Evolutionary conservation across 2,329 filamentous ascomycete species (phyloP).

Genomic region (Pestalotiopsis sp.): DNA sequence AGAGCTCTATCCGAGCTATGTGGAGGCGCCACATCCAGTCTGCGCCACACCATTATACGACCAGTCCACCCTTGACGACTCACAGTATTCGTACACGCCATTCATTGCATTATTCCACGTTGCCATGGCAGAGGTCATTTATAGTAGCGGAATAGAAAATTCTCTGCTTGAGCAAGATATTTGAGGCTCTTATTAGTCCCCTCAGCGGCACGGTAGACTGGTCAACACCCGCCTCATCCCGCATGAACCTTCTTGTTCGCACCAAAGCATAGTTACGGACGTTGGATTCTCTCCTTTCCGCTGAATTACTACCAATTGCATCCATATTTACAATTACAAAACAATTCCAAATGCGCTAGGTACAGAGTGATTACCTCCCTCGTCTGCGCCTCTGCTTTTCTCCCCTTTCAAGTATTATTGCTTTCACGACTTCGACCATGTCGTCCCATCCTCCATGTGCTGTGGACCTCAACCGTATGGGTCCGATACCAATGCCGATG

Average conservation of each 20-base stretch:
- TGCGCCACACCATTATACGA: neutral
- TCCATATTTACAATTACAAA: conserved; percentile 13
- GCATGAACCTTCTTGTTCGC: neutral
- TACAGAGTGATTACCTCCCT: conserved; percentile 2
- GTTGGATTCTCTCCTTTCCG: neutral
- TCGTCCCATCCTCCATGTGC: neutral
- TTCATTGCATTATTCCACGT: neutral
- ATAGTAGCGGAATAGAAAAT: neutral
- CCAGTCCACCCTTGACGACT: neutral
- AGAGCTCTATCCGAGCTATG: neutral
- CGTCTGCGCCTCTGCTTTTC: neutral
- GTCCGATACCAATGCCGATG: neutral
- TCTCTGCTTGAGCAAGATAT: neutral
- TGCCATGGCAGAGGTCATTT: neutral
- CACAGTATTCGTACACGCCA: neutral
- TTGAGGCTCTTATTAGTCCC: neutral
- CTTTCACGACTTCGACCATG: neutral
- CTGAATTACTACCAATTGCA: neutral
- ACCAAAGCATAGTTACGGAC: neutral
- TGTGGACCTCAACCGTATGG: neutral
- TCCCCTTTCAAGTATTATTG: neutral
- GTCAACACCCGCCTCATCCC: neutral
- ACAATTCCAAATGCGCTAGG: neutral
- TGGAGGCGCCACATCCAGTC: neutral
- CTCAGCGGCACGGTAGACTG: neutral